Evolutionary conservation across 2,329 filamentous ascomycete genomes (phyloP).

Genomic region (Onygena corvina): DNA sequence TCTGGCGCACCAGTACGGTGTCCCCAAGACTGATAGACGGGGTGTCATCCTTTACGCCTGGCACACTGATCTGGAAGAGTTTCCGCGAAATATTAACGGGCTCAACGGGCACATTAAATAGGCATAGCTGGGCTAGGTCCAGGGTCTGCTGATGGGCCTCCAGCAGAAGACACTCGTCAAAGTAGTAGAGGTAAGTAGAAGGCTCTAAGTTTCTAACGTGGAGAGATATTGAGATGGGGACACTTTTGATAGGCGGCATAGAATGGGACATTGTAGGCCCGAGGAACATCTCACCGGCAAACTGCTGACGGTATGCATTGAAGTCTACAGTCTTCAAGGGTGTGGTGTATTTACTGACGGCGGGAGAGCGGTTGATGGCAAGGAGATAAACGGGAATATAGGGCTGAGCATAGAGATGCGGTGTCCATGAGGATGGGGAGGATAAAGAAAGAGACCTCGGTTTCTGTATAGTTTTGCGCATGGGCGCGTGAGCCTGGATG

Average conservation of each 20-base stretch:
- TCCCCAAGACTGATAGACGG: conserved; percentile 20
- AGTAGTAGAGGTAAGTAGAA: conserved; percentile 17
- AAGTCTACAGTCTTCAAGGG: conserved; percentile 17
- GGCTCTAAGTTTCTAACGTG: conserved; percentile 10
- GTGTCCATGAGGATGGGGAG: conserved; percentile 9
- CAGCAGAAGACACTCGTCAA: conserved; percentile 19
- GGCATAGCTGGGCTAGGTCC: conserved; percentile 14
- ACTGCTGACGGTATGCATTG: conserved; percentile 16
- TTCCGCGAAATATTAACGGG: conserved; percentile 9
- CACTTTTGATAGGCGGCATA: conserved; percentile 11
- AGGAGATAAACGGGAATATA: conserved; percentile 19
- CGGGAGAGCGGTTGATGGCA: conserved; percentile 21
- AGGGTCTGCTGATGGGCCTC: conserved; percentile 17
- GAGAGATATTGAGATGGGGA: conserved; percentile 10
- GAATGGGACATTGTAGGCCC: conserved; percentile 11
- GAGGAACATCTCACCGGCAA: conserved; percentile 16
- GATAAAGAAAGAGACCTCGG: too few relatives aligned
- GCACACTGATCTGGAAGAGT: conserved; percentile 19
- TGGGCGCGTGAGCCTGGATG: too few relatives aligned
- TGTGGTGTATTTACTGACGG: conserved; percentile 14
- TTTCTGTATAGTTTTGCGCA: too few relatives aligned
- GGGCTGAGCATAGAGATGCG: conserved; percentile 19
- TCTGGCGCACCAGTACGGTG: conserved; percentile 19
- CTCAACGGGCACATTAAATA: conserved; percentile 17
- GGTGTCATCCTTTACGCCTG: conserved; percentile 19